Evolutionary conservation across 768 basidiomycete genomes (phyloP).

Genomic region (Boletus bicolor): DNA sequence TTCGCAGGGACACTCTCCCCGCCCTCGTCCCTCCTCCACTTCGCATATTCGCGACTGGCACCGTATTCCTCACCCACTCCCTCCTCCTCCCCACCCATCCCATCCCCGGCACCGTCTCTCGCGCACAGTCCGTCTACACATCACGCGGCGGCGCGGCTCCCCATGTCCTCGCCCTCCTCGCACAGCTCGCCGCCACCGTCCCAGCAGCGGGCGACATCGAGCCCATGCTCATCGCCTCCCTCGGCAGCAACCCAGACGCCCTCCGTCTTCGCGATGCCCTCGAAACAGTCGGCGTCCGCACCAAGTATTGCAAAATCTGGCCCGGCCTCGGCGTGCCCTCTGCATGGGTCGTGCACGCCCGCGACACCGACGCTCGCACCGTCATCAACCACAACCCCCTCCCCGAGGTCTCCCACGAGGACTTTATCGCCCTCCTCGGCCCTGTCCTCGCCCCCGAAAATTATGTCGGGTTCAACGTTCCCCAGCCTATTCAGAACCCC

Average conservation of each 20-base stretch:
- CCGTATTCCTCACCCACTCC: constrained; percentile 75
- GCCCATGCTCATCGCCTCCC: constrained; percentile 67
- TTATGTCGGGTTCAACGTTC: constrained; percentile 39
- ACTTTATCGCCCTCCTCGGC: constrained; percentile 75
- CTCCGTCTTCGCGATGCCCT: constrained; percentile 59
- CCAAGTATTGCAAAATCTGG: constrained; percentile 72
- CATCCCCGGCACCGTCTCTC: constrained; percentile 50
- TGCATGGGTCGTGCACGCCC: constrained; percentile 78
- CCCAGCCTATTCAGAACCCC: constrained; percentile 16
- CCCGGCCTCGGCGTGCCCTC: constrained; percentile 68
- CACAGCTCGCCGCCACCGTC: constrained; percentile 50
- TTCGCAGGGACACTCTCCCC: constrained; percentile 26
- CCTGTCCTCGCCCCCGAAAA: constrained; percentile 84
- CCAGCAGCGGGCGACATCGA: constrained; percentile 34
- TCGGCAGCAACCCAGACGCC: constrained; percentile 73
- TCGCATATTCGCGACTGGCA: constrained; percentile 75
- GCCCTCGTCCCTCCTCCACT: constrained; percentile 31
- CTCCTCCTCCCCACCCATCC: constrained; percentile 63
- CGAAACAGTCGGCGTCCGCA: constrained; percentile 63
- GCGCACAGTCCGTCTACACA: constrained; percentile 69
- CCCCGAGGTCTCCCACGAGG: constrained; percentile 83
- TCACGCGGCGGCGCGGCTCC: constrained; percentile 71
- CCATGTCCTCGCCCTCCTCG: constrained; percentile 64
- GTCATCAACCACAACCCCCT: constrained; percentile 87
- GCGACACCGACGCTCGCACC: constrained; percentile 61